A percentile compares a stretch with the other conserved stretches of the same genome.
Evolutionary conservation across 352 stramenopile genomes (phyloP).

Genomic region (Pythium periplocum): DNA sequence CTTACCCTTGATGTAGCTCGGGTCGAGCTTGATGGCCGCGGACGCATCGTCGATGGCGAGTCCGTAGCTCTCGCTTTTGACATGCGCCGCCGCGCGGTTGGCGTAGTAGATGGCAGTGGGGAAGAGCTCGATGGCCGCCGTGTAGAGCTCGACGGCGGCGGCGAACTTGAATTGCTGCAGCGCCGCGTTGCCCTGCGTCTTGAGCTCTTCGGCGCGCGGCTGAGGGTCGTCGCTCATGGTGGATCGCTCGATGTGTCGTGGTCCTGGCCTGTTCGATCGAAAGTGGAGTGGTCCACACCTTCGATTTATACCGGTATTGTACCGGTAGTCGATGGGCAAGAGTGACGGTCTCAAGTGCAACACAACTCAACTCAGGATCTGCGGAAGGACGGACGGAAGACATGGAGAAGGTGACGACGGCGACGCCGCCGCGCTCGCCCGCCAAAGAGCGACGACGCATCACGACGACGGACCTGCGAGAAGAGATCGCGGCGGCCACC

Average conservation of each 20-base stretch:
- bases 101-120: constrained; percentile 92
- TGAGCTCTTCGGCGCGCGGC: constrained; percentile 64
- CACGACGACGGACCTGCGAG: constrained; percentile 50
- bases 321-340: constrained; percentile 1
- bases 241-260: constrained; percentile 5
- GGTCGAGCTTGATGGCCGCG: constrained; percentile 91
- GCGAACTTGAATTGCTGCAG: constrained; percentile 80
- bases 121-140: constrained; percentile 79
- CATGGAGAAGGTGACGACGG: constrained; percentile 9
- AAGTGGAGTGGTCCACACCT: constrained; percentile 14
- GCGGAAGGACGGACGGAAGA: constrained; percentile 14
- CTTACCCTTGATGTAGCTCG: constrained; percentile 93
- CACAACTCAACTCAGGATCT: background rate
- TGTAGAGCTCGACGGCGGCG: constrained; percentile 85
- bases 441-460: constrained; percentile 25
- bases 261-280: constrained; percentile 13
- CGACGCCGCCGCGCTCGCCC: constrained; percentile 3
- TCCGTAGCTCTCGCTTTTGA: constrained; percentile 98
- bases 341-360: background rate
- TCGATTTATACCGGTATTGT: constrained; percentile 1
- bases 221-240: constrained; percentile 25
- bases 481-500: constrained; percentile 51
- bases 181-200: constrained; percentile 80
- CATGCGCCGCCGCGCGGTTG: constrained; percentile 95
- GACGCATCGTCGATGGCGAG: constrained; percentile 96